A percentile compares a stretch with the other conserved stretches of the same genome.
Conservation (phyloP, 441 rosid genomes). For the Capsella rubella region DNA sequence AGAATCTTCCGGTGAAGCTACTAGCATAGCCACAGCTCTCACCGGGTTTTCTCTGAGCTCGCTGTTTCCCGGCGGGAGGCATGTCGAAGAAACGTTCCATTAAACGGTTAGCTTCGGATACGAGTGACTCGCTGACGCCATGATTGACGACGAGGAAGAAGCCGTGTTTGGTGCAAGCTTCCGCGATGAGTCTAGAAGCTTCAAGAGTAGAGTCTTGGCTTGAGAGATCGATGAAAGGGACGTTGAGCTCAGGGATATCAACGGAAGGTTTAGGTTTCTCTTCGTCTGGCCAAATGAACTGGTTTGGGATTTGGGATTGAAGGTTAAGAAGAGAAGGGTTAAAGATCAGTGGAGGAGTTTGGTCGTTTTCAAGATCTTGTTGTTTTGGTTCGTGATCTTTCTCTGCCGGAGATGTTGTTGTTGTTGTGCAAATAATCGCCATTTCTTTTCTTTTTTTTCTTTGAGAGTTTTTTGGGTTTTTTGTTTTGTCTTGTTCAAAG, state of each 20-base stretch:
- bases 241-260: constrained; percentile 55
- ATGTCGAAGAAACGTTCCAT: constrained; percentile 60
- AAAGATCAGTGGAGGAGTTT: constrained; percentile 39
- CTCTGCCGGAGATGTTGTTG: constrained; percentile 37
- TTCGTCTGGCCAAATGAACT: constrained; percentile 68
- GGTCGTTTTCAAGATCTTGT: constrained; percentile 32
- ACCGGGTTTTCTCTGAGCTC: constrained; percentile 50
- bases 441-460: constrained; percentile 10
- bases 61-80: constrained; percentile 54
- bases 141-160: constrained; percentile 76
- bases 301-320: constrained; percentile 53
- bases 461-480: constrained; percentile 21
- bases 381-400: constrained; percentile 39
- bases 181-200: constrained; percentile 52
- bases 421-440: constrained; percentile 38
- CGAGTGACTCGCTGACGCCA: constrained; percentile 59
- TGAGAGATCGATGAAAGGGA: constrained; percentile 66
- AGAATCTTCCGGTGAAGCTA: constrained; percentile 68
- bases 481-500: constrained; percentile 38
- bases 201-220: constrained; percentile 46
- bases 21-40: constrained; percentile 60
- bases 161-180: constrained; percentile 69
- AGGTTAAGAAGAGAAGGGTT: constrained; percentile 43
- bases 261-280: constrained; percentile 53
- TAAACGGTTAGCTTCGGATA: constrained; percentile 52